These are phyloP conservation scores for Aspergillus sp. DNA, from an alignment of 2,329 filamentous ascomycete species.

Conservation along the genomic window DNA sequence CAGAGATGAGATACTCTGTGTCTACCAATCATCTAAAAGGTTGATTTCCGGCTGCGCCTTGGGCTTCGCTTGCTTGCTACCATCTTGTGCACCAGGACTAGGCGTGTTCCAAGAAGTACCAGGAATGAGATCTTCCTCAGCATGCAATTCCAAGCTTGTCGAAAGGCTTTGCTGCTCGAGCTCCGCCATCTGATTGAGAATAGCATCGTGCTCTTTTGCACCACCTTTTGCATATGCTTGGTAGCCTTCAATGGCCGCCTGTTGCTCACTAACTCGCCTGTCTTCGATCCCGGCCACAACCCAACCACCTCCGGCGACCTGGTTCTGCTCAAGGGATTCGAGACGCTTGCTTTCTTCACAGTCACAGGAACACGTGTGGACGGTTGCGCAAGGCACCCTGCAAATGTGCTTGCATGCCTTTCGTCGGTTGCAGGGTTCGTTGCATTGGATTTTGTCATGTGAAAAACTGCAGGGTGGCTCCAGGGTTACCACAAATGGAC, in stretches of 20 bases:
- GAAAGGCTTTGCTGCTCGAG: not conserved
- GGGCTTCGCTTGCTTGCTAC: not conserved
- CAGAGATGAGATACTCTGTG: too few relatives aligned
- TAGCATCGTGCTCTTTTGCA: slow-evolving; percentile 27
- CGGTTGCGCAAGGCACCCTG: slow-evolving; percentile 27
- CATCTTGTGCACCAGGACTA: not conserved
- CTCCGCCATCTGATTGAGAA: slow-evolving; percentile 18
- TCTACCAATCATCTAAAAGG: not conserved
- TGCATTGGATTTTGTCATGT: slow-evolving; percentile 39
- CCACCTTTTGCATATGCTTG: slow-evolving; percentile 32
- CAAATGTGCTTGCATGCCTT: slow-evolving; percentile 44
- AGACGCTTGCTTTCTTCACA: slow-evolving; percentile 14
- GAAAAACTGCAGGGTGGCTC: slow-evolving; percentile 29
- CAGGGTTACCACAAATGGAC: not conserved
- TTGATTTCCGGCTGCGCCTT: not conserved
- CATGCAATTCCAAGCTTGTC: not conserved
- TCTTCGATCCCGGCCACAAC: not conserved
- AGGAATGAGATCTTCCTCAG: not conserved
- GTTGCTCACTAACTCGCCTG: not conserved
- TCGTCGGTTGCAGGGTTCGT: slow-evolving; percentile 29
- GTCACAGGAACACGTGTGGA: slow-evolving; percentile 31
- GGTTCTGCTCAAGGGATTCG: not conserved
- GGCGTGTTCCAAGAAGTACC: not conserved
- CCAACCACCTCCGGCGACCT: not conserved
- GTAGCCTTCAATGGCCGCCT: slow-evolving; percentile 19